Evolutionary conservation across 768 basidiomycete species (phyloP), one percentile per base, ranked within the genome.

Genomic region (Amylocystis lapponica): DNA sequence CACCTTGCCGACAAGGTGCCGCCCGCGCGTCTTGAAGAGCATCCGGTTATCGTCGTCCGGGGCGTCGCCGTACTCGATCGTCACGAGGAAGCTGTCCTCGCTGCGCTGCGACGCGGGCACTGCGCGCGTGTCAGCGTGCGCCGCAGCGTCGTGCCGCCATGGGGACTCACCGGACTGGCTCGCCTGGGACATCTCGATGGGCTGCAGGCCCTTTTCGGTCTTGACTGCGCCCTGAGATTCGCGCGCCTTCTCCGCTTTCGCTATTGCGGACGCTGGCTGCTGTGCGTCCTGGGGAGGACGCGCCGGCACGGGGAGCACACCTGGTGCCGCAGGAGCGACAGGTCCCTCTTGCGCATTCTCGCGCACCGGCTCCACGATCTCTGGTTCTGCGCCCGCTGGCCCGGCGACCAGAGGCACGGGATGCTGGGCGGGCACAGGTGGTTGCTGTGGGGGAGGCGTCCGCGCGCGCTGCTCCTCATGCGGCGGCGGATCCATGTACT

Each of bases 1-100:
- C 17, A 74, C 67, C 50, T 71, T 72, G 26, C 56, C 50, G 12
- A 71, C 66, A 27, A 49, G 48, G 50, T 74, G 69, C 36, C 62
- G 66, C 11, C 66, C 68, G 31, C 70, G 68, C 2, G 69, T 69
- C 48, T 69, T 70, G 63, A 74, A 70, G 38, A 68, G 37, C 32
- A 36, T 34, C 27, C 45, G 49, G 13, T 43, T 43, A 27, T 54
- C 53, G 12, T 39, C 37, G 7, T 13, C 31, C n/a, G 37, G 17
- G 12, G 47, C 41, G 29, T 49, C 45, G n/a, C 47, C 48, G 39
- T 51, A 51, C 27, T 54, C 48, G 31, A 54, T 51, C 35, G 35
- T 45, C 4, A 54, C 36, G 11, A 54, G 34, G 47, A 54, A 54
- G 45, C 48, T 48, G 27, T 51, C 53, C 10, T 54, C 49, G 11